Conservation (phyloP, 129 eudicot genomes). For the Artemisia annua region DNA sequence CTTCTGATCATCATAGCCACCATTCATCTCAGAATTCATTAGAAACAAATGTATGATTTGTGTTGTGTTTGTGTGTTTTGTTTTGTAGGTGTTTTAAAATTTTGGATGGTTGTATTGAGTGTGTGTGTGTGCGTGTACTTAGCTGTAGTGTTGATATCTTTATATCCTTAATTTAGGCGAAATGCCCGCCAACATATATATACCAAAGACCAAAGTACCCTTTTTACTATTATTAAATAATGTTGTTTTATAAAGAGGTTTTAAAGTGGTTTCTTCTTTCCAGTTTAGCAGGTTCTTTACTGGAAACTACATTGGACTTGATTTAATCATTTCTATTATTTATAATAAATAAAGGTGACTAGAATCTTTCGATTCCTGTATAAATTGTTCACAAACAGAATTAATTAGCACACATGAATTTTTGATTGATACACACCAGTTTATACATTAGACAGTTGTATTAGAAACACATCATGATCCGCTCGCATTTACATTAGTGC, state of each 20-base stretch:
- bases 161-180: constrained; percentile 40
- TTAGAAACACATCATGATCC: too few species aligned
- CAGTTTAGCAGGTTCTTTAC: constrained; percentile 26
- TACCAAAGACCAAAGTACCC: constrained; percentile 1
- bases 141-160: constrained; percentile 18
- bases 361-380: too few species aligned
- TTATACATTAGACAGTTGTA: too few species aligned
- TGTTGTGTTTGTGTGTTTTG: neutral
- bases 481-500: too few species aligned
- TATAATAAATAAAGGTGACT: neutral
- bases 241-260: neutral
- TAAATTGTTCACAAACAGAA: too few species aligned
- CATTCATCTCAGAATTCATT: constrained; percentile 57
- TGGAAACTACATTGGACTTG: constrained; percentile 5
- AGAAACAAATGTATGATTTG: neutral
- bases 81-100: neutral
- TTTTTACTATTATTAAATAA: neutral
- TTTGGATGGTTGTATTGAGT: neutral
- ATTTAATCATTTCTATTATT: constrained; percentile 19
- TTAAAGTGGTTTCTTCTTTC: constrained; percentile 3
- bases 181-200: constrained; percentile 37
- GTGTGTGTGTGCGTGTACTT: neutral
- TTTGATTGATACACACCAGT: too few species aligned
- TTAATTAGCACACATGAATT: too few species aligned
- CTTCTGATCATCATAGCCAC: constrained; percentile 36